Conservation (phyloP, 352 stramenopile genomes). For the Pythium myriotylum region DNA sequence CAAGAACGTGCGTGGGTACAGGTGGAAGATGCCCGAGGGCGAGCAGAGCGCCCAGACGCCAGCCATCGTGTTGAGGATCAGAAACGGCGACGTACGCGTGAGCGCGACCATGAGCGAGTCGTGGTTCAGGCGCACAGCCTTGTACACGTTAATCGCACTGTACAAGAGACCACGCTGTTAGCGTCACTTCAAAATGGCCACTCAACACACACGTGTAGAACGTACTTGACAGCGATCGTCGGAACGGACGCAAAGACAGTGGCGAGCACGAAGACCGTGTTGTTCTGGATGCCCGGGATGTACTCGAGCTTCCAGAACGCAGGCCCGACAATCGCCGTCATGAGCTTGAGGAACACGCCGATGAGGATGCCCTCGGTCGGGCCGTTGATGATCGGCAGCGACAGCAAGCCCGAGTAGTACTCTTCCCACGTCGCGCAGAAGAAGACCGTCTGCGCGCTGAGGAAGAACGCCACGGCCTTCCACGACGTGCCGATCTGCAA, state of each 20-base stretch:
- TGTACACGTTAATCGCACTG: conserved; percentile 73
- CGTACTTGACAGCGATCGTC: conserved; percentile 81
- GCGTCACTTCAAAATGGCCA: neutral
- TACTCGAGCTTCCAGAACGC: conserved; percentile 74
- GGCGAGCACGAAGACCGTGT: conserved; percentile 77
- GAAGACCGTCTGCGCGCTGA: conserved; percentile 82
- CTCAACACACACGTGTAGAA: conserved; percentile 9
- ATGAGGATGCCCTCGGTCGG: conserved; percentile 96
- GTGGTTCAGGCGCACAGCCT: conserved; percentile 65
- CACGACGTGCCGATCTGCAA: conserved; percentile 78
- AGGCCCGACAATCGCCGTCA: conserved; percentile 61
- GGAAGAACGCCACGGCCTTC: conserved; percentile 72
- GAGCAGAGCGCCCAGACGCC: conserved; percentile 73
- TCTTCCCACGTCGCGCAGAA: conserved; percentile 91
- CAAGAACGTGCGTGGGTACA: conserved; percentile 80
- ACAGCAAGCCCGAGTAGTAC: conserved; percentile 94
- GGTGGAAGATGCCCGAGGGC: conserved; percentile 70
- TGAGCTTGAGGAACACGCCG: conserved; percentile 71
- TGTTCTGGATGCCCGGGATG: conserved; percentile 73
- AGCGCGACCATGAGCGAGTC: conserved; percentile 81
- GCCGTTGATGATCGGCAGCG: conserved; percentile 96
- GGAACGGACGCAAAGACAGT: conserved; percentile 59
- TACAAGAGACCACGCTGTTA: neutral
- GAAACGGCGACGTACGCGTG: conserved; percentile 76
- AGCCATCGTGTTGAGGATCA: conserved; percentile 72